Conservation (phyloP, 192 early-diverging fungal genomes). For the Coemansia sp. region DNA sequence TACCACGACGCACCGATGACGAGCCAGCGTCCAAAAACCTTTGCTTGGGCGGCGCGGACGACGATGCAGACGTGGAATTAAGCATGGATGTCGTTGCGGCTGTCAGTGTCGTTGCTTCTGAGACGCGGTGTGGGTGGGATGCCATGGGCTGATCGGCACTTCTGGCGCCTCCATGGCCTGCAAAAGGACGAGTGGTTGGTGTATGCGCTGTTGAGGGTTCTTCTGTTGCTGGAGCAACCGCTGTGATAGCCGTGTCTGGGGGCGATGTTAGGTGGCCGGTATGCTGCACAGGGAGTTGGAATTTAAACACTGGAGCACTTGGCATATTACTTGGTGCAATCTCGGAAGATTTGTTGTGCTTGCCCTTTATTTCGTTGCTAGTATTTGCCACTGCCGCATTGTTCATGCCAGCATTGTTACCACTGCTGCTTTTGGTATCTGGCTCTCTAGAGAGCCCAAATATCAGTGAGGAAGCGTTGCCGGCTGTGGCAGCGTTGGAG, state of each 20-base stretch:
- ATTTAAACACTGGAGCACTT: neutral
- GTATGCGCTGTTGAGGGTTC: neutral
- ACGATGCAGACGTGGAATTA: neutral
- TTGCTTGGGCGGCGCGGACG: neutral
- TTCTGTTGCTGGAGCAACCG: constrained; percentile 5
- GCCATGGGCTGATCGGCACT: constrained; percentile 2
- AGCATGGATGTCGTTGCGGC: constrained; percentile 10
- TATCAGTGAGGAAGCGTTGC: neutral
- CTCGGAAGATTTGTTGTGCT: neutral
- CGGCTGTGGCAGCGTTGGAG: constrained; percentile 10
- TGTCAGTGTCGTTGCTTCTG: constrained; percentile 21
- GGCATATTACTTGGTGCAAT: neutral
- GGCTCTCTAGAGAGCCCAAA: neutral
- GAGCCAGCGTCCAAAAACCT: neutral
- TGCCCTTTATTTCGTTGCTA: neutral
- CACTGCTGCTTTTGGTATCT: neutral
- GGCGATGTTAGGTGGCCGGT: constrained; percentile 10
- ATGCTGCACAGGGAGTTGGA: constrained; percentile 2
- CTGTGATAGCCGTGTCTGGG: constrained; percentile 18
- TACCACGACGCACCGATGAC: neutral
- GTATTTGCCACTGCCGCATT: neutral
- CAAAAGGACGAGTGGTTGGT: neutral
- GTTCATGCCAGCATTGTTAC: neutral
- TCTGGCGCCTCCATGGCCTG: neutral
- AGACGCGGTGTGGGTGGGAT: constrained; percentile 14